Conservation (phyloP, 208 protist genomes). For the Jaenimonas drosophilae region DNA sequence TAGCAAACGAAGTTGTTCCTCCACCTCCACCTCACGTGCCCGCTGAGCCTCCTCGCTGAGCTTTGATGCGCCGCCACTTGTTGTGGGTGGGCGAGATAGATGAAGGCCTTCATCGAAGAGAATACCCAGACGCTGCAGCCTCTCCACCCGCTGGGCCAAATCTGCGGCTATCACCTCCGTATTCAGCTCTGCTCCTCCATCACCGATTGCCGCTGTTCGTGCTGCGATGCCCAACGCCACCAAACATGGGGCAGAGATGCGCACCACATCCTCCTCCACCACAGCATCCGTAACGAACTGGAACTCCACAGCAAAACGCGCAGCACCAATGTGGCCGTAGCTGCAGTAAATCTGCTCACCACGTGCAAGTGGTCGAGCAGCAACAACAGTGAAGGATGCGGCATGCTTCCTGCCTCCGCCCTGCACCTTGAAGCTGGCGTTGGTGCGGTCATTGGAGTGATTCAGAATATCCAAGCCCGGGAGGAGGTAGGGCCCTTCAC, state of each 20-base stretch:
- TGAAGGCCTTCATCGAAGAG: constrained; percentile 82
- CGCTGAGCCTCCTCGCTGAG: not conserved
- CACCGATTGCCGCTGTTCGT: not conserved
- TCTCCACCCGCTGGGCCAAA: constrained; percentile 35
- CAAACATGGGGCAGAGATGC: constrained; percentile 21
- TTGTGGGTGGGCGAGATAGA: constrained; percentile 23
- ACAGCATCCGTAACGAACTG: constrained; percentile 65
- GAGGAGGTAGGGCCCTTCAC: constrained; percentile 75
- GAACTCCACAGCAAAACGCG: constrained; percentile 73
- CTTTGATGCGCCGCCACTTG: not conserved
- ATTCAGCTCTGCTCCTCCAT: not conserved
- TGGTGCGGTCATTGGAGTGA: constrained; percentile 48
- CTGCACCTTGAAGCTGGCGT: constrained; percentile 59
- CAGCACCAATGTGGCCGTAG: constrained; percentile 68
- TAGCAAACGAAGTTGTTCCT: constrained; percentile 23
- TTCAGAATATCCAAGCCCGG: constrained; percentile 82
- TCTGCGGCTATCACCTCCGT: constrained; percentile 2
- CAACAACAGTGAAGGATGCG: constrained; percentile 56
- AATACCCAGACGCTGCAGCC: constrained; percentile 61
- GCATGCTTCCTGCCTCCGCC: constrained; percentile 70
- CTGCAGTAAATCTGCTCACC: constrained; percentile 73
- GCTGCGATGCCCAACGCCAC: not conserved
- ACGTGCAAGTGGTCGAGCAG: constrained; percentile 30
- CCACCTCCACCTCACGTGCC: constrained; percentile 8
- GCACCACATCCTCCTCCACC: constrained; percentile 41